Evolutionary conservation across 208 protist species (phyloP), one percentile per base, ranked within the genome.

Genomic region (Leishmania arabica): DNA sequence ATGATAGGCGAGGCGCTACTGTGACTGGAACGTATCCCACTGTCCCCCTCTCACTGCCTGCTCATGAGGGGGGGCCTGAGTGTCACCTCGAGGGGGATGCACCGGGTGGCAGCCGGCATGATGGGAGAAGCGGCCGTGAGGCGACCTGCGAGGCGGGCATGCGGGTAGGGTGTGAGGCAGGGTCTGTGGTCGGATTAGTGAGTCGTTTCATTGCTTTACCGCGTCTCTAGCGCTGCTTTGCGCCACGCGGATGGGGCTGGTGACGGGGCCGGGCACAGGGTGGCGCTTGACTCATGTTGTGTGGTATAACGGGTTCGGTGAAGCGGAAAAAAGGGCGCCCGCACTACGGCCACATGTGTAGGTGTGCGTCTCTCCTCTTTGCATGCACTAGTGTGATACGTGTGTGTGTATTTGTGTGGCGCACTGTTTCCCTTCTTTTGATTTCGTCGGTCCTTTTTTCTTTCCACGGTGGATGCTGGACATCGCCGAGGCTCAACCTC

Each of bases 391-490:
- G 0, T 54, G 51, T 21, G 51, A 21, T 54, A 0, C 51, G 24
- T 31, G 56, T 40, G 15, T 66, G 9, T 68, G 15, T 42, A 15
- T 19, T 74, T 78, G 60, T 74, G 45, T 77, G 27, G 31, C n/a
- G 13, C 79, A 40, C 47, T 49, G 37, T 77, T 79, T n/a, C 34
- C 17, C 77, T 69, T 79, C 75, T 19, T 19, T 37, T 51, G 34
- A 51, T 73, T 54, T 73, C 56, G 56, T 53, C 69, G 11, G 13
- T 45, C 24, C 31, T 40, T 73, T 51, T 73, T 34, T 27, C 24
- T 73, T 53, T 31, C 69, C 27, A 27, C 24, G 40, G 17, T 54
- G 8, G 69, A 54, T 53, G 37, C 2, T 9, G 51, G 69, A 31
- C 45, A 19, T 53, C 9, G 45, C 27, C 42, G 47, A 54, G 1